Evolutionary conservation across 768 basidiomycete species (phyloP).

Genomic region (Xerocomus brunneocitrinus): DNA sequence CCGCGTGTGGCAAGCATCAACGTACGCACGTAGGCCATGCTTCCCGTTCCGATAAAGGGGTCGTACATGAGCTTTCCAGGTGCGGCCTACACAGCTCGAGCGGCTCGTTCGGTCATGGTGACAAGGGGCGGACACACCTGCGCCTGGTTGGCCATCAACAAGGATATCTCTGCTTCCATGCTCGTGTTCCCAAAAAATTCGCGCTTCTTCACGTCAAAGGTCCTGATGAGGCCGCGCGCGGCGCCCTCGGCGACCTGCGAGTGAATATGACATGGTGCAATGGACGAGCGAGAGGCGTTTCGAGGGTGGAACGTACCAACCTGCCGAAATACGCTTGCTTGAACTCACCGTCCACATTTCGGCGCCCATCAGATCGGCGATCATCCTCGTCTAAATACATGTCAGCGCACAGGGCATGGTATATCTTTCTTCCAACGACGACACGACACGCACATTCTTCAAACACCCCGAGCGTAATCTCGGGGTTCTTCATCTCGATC

Average conservation of each 20-base stretch:
- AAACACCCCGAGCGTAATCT: slow-evolving; percentile 67
- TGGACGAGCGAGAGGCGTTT: not conserved
- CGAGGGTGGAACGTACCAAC: slow-evolving; percentile 58
- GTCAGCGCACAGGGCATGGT: not conserved
- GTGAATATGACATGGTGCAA: not conserved
- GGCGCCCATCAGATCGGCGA: slow-evolving; percentile 42
- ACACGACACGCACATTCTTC: slow-evolving; percentile 72
- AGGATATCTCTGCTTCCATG: slow-evolving; percentile 95
- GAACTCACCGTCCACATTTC: slow-evolving; percentile 65
- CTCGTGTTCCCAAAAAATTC: slow-evolving; percentile 92
- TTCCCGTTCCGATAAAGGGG: slow-evolving; percentile 92
- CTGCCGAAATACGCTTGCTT: slow-evolving; percentile 77
- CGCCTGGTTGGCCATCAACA: slow-evolving; percentile 96
- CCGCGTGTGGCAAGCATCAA: not conserved
- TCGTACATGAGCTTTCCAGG: slow-evolving; percentile 93
- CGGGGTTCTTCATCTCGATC: slow-evolving; percentile 77
- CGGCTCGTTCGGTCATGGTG: not conserved
- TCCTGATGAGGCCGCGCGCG: slow-evolving; percentile 61
- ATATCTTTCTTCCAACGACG: not conserved
- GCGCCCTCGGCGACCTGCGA: slow-evolving; percentile 54
- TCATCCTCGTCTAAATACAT: slow-evolving; percentile 43
- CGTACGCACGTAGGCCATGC: slow-evolving; percentile 71
- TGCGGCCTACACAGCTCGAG: slow-evolving; percentile 49
- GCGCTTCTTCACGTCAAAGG: slow-evolving; percentile 87
- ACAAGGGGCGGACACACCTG: slow-evolving; percentile 46